Percentiles rank a stretch among this genome's conserved stretches.
Conservation (phyloP, 495 filamentous ascomycete genomes). For the Xeromyces bisporus region DNA sequence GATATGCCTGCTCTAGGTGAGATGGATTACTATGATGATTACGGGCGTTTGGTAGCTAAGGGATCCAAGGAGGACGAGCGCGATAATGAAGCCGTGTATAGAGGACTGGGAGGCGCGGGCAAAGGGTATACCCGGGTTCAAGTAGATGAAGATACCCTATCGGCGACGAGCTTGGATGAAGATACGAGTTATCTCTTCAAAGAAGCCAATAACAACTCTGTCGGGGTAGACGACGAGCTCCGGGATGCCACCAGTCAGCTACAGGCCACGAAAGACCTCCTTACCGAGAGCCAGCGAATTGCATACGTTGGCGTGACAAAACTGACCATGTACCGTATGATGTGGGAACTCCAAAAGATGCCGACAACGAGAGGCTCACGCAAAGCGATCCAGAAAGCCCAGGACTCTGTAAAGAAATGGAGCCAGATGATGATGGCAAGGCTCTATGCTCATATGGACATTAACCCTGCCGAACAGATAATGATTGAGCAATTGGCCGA, state of each 20-base stretch:
- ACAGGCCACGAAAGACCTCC: slow-evolving; percentile 85
- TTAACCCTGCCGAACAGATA: slow-evolving; percentile 71
- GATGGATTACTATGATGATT: slow-evolving; percentile 89
- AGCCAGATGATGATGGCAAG: slow-evolving; percentile 92
- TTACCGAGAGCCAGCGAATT: slow-evolving; percentile 90
- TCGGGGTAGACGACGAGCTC: slow-evolving; percentile 54
- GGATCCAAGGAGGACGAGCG: slow-evolving; percentile 55
- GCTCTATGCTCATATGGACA: slow-evolving; percentile 91
- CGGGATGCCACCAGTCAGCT: slow-evolving; percentile 78
- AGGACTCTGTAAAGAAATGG: slow-evolving; percentile 85
- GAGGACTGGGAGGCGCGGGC: slow-evolving; percentile 64
- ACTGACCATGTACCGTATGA: slow-evolving; percentile 62
- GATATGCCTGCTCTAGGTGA: slow-evolving; percentile 83
- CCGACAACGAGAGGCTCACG: slow-evolving; percentile 36
- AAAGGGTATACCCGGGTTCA: slow-evolving; percentile 90
- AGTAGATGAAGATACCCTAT: slow-evolving; percentile 85
- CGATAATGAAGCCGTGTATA: slow-evolving; percentile 57
- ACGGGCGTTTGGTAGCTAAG: slow-evolving; percentile 67
- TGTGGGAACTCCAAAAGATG: slow-evolving; percentile 42
- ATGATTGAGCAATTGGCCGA: slow-evolving; percentile 97
- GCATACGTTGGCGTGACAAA: slow-evolving; percentile 87
- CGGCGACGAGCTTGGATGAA: slow-evolving; percentile 90
- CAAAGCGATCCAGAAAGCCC: slow-evolving; percentile 48
- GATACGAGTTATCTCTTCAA: slow-evolving; percentile 94
- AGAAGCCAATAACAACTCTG: slow-evolving; percentile 38